Evolutionary conservation across 495 filamentous ascomycete genomes (phyloP), one percentile per base, ranked within the genome.

Genomic region (Chaetomium tenue): DNA sequence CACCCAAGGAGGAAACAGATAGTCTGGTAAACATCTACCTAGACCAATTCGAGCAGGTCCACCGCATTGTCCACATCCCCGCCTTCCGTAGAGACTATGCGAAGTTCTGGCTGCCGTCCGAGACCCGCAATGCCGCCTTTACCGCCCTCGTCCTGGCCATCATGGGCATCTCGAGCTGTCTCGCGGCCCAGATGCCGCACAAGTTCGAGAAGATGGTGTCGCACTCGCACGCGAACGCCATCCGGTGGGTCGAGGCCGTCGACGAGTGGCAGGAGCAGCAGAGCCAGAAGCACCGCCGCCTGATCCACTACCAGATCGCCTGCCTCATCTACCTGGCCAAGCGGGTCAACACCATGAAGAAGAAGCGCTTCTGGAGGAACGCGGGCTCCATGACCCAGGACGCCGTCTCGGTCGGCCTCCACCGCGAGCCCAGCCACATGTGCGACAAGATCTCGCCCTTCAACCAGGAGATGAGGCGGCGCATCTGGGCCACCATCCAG

Each of bases 401-500:
- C 60, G 84, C 82, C 56, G 76, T 87, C 44, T 73, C 76, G 11
- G 84, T 86, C 66, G 86, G 84, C 0, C 72, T 87, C 3, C 83
- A 88, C 65, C 69, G 82, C 9, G 83, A 86, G 44, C 81, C 83
- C 0, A 69, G 68, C 57, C 66, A 70, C 63, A 71, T 76, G 58
- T 66, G 66, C 39, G 68, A 68, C 58, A 73, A 71, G 42, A 72
- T 75, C 33, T 74, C 72, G 11, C 68, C 70, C n/a, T 88, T 86
- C 68, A 84, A 82, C 63, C 83, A 83, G 67, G 87, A 89, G 71
- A 86, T 88, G 84, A 80, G 86, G 33, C 73, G 86, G 57, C 75
- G 87, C 25, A 81, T 89, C n/a, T 89, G 87, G 87, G 80, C 78
- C 0, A 87, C 84, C 3, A 83, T 88, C 25, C 72, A 85, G 63